Conservation (phyloP, 176 grass and related monocot genomes). For the Carex pumila region DNA sequence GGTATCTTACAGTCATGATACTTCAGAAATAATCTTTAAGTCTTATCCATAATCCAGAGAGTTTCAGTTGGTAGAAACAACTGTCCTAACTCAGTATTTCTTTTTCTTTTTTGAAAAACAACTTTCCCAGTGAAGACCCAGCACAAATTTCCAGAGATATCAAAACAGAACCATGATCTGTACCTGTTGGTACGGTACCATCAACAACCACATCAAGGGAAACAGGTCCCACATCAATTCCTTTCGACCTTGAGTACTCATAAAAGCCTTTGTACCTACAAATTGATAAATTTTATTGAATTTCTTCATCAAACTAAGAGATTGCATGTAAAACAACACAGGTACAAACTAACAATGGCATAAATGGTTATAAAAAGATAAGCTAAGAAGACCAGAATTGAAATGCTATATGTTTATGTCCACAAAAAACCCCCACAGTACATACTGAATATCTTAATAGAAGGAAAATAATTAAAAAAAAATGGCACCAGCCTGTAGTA, state of each 20-base stretch:
- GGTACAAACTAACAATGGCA: not conserved
- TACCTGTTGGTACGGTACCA: conserved; percentile 91
- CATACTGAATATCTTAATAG: not conserved
- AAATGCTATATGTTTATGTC: not conserved
- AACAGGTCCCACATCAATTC: conserved; percentile 59
- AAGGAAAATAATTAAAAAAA: not conserved
- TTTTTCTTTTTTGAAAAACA: not conserved
- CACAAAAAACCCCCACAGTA: not conserved
- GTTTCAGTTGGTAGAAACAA: not conserved
- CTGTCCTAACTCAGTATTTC: not conserved
- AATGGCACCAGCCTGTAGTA: not conserved
- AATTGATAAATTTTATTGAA: not conserved
- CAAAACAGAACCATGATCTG: not conserved
- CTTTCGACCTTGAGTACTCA: conserved; percentile 66
- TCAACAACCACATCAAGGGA: conserved; percentile 77
- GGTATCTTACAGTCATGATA: not conserved
- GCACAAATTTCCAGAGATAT: not conserved
- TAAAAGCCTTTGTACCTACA: conserved; percentile 88
- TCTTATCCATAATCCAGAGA: not conserved
- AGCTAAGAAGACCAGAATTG: not conserved
- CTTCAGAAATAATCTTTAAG: not conserved
- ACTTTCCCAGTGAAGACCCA: not conserved
- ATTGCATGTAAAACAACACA: not conserved
- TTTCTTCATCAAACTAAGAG: not conserved
- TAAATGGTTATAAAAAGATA: not conserved